Conservation (phyloP, 2,329 filamentous ascomycete genomes). For the Didymella exigua region DNA sequence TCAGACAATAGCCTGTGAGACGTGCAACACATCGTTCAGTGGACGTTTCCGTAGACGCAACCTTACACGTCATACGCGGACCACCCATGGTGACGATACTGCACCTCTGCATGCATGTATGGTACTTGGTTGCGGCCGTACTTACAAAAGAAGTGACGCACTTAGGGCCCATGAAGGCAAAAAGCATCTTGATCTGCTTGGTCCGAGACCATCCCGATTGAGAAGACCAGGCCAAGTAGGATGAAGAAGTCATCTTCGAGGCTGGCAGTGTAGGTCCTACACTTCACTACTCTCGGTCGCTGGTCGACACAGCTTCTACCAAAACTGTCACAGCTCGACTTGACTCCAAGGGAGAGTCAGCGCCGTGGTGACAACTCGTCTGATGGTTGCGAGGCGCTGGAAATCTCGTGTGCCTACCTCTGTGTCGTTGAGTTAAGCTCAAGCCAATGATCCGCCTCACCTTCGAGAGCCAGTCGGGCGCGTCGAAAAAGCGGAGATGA, state of each 20-base stretch:
- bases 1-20: neutral
- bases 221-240: neutral
- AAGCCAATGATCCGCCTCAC: neutral
- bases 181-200: neutral
- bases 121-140: neutral
- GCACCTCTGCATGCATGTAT: neutral
- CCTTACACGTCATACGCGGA: neutral
- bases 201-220: neutral
- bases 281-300: neutral
- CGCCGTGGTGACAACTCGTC: neutral
- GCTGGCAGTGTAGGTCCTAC: neutral
- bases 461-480: neutral
- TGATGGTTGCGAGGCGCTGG: neutral
- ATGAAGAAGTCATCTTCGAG: neutral
- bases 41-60: neutral
- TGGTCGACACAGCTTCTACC: neutral
- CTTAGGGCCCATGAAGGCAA: neutral
- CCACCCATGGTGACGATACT: neutral
- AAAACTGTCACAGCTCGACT: neutral
- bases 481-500: neutral
- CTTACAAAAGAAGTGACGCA: neutral
- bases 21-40: neutral
- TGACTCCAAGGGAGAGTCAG: neutral
- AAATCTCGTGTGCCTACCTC: neutral
- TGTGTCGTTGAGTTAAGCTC: constrained; percentile 2